Base-by-base conservation (phyloP, 805 yeast genomes). In the Saccharomycopsis sp. region DNA sequence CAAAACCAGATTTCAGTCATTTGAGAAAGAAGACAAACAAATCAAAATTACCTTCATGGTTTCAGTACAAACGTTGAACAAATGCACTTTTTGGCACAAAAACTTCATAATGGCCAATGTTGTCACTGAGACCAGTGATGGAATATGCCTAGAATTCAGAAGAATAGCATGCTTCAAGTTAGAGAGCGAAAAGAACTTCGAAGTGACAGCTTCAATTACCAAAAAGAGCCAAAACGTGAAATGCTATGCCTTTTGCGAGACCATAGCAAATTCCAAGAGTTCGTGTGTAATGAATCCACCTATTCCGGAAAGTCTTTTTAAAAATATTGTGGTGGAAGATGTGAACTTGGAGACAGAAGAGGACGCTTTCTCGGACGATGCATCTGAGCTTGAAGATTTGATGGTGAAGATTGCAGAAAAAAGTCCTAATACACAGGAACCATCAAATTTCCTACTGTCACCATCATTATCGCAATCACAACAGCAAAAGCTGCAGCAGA, bases 111-210 rank as follows among this genome's bases (percentile, higher is more conserved):
- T 62, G 1, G 42, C 61, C 0, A 61, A 58, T 31, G 51, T 68
- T 1, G 49, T 60, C 6, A 43, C 59, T 9, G 56, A 54, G 1
- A 52, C 53, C 25, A 45, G 52, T 3, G 48, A 51, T 5, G 73
- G 73, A 0, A 49, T 35, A 3, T 46, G 73, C 9, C 39, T 71
- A 5, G 76, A 69, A 43, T 72, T 68, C 41, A 57, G 75, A 42
- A 61, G 69, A 45, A 52, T 69, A 1, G 53, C 47, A 3, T 23
- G 58, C 4, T 41, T 46, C 26, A 63, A 55, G 30, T 53, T 51
- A 10, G 44, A 34, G 36, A 48, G 48, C 2, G 50, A 46, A 29
- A 60, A 50, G 39, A 41, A 57, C 1, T 64, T 64, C 36, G 48
- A 34, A 2, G 20, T 69, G 4, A 42, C 46, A 2, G 42, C 58